Conservation (phyloP, 176 grass and related monocot species). For the Oryza meyeriana region DNA sequence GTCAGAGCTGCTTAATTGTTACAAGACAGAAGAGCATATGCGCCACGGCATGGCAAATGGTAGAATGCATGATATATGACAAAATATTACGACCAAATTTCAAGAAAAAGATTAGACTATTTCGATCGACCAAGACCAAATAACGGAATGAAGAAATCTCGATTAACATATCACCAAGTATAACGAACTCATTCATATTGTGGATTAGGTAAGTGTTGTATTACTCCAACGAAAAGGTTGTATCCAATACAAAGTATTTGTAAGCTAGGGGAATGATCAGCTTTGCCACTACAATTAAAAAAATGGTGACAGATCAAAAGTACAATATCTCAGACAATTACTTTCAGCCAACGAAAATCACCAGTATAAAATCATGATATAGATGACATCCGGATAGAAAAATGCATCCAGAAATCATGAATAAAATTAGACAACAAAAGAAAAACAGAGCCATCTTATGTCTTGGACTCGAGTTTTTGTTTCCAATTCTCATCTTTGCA, state of each 20-base stretch:
- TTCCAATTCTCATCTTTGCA: slow-evolving; percentile 75
- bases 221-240: neutral
- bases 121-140: neutral
- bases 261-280: neutral
- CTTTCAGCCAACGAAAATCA: neutral
- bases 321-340: neutral
- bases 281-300: neutral
- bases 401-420: slow-evolving; percentile 31
- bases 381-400: slow-evolving; percentile 21
- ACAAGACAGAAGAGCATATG: neutral
- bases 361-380: neutral
- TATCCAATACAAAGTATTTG: neutral
- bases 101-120: neutral
- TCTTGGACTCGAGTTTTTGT: slow-evolving; percentile 9
- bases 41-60: neutral
- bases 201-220: neutral
- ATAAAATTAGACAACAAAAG: neutral
- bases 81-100: neutral
- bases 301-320: neutral
- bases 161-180: neutral
- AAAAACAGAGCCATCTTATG: neutral
- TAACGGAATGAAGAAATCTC: neutral
- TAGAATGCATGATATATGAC: neutral
- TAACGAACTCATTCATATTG: neutral
- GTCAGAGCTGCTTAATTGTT: neutral